These are phyloP conservation scores for Thozetella sp. DNA, from an alignment of 495 filamentous ascomycete genomes.

Conservation along the genomic window DNA sequence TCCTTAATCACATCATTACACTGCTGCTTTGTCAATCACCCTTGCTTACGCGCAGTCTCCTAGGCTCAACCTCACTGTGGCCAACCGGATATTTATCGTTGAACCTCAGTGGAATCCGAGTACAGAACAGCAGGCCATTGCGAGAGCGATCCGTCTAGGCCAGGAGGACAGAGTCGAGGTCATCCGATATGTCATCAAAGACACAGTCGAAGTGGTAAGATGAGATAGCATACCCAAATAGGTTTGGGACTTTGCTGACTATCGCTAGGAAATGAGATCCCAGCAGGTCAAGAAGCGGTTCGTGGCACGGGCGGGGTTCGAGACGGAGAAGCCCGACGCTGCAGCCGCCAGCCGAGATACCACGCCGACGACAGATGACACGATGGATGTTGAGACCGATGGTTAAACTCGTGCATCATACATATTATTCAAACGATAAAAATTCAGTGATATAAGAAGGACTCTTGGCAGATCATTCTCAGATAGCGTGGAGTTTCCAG, in stretches of 20 bases:
- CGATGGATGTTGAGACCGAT: too few relatives aligned
- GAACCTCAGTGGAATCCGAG: slow-evolving; percentile 56
- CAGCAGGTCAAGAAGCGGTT: slow-evolving; percentile 21
- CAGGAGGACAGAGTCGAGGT: slow-evolving; percentile 39
- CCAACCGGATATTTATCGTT: slow-evolving; percentile 44
- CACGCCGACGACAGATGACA: too few relatives aligned
- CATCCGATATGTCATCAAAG: slow-evolving; percentile 38
- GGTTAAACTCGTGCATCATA: too few relatives aligned
- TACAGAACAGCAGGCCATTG: slow-evolving; percentile 49
- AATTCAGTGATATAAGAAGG: too few relatives aligned
- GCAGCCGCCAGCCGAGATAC: too few relatives aligned
- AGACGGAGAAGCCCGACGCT: too few relatives aligned
- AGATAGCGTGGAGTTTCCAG: too few relatives aligned
- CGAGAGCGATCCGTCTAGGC: slow-evolving; percentile 39
- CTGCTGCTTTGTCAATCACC: not conserved
- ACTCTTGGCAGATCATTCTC: too few relatives aligned
- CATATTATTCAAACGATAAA: too few relatives aligned
- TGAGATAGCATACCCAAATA: not conserved
- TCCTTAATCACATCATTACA: not conserved
- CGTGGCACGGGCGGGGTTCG: slow-evolving; percentile 14
- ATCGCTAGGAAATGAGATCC: slow-evolving; percentile 19
- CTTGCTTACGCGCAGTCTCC: too few relatives aligned
- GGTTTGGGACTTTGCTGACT: not conserved
- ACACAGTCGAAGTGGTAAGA: slow-evolving; percentile 46
- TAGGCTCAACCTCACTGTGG: slow-evolving; percentile 48